Evolutionary conservation across 1,139 yeast genomes (phyloP), one percentile per base, ranked within the genome.

Genomic region (Yamadazyma epiphylla): DNA sequence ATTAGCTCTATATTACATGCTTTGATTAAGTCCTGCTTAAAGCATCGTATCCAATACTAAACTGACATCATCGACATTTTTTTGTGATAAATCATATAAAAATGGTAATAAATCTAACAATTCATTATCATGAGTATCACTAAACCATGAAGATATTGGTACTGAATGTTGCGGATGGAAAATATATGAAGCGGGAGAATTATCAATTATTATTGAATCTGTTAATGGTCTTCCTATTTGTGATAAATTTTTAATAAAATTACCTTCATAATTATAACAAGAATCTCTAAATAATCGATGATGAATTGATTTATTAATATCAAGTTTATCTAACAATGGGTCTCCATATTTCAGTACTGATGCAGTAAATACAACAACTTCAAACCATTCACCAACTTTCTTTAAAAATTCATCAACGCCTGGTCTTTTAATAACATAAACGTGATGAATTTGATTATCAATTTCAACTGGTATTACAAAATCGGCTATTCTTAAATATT

Each of bases 81-180:
- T 49, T 42, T 69, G 56, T 6, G 95, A 75, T 39, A 91, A 64
- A 55, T 91, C 98, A 55, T 87, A 86, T 48, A 91, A 70, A 43
- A 94, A 80, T 11, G 98, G 98, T 37, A 94, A 65, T 59, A 91
- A 77, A 60, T 91, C 98, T 41, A 86, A 60, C 46, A 91, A 70
- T 66, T 91, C 99, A 53, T 89, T 89, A 57, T 91, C 99, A 55
- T 91, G 98, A 24, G 94, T 80, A 61, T 91, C 99, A 46, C 96
- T 86, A 66, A 94, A 91, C 99, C 99, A 91, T 55, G 94, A 80
- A 41, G 96, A 86, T 20, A 91, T 86, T n/a, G 99, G 99, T 25
- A 94, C 83, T 10, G 97, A 95, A 63, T 91, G 96, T 53, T 87
- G 95, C 15, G 98, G 98, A 55, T 91, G 98, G 69, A 91, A 86